Conservation (phyloP, 495 filamentous ascomycete genomes). For the Annulohypoxylon maeteangense region DNA sequence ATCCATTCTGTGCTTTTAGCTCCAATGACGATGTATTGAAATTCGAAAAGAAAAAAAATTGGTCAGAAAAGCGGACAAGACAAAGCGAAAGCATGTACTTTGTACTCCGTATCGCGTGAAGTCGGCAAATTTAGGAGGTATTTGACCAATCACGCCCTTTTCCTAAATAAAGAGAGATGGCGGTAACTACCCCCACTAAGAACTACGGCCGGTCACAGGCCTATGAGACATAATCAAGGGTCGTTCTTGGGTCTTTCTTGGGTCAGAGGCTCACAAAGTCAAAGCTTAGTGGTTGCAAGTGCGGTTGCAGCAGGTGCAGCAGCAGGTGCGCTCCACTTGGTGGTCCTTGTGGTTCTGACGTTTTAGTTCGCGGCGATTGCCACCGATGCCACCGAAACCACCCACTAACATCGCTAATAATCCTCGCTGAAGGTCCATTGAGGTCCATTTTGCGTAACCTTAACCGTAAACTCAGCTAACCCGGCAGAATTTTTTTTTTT, state of each 20-base stretch:
- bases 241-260: constrained; percentile 22
- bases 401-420: constrained; percentile 20
- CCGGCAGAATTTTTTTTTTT: constrained; percentile 38
- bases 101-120: constrained; percentile 9
- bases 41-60: not conserved
- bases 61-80: not conserved
- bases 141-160: constrained; percentile 16
- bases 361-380: constrained; percentile 28
- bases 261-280: constrained; percentile 39
- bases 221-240: constrained; percentile 27
- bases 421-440: constrained; percentile 7
- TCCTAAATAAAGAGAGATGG: constrained; percentile 19
- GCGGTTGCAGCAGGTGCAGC: constrained; percentile 11
- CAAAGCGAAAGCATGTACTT: not conserved
- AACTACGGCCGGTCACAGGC: constrained; percentile 10
- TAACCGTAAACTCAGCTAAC: constrained; percentile 10
- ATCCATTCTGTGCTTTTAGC: constrained; percentile 20
- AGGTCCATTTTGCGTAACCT: constrained; percentile 36
- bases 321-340: not conserved
- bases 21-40: constrained; percentile 21
- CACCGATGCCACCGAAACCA: constrained; percentile 34
- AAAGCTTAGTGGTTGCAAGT: constrained; percentile 32
- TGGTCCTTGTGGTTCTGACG: constrained; percentile 5
- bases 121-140: constrained; percentile 39
- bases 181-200: constrained; percentile 20